phyloP scores from a whole-genome alignment of 345 rosid genomes.

The Rubroshorea leprosula region DNA sequence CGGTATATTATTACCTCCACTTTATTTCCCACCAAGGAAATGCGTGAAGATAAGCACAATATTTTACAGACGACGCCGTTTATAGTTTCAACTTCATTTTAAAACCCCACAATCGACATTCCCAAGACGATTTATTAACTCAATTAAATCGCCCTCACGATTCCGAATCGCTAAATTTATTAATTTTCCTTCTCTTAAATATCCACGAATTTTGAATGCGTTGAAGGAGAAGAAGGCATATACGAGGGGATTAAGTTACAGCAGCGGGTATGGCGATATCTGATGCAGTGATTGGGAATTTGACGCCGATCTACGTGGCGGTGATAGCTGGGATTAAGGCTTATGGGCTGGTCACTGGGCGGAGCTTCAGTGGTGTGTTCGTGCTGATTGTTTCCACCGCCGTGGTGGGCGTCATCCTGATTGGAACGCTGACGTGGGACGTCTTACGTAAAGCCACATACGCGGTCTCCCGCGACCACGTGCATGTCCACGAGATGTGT shows the following conservation, averaged over 20 bases:
- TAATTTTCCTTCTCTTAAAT: slow-evolving; percentile 7
- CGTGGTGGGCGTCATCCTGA: slow-evolving; percentile 51
- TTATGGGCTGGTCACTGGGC: slow-evolving; percentile 52
- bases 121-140: slow-evolving; percentile 11
- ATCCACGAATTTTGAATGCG: background rate
- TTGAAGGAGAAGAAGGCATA: too few relatives aligned
- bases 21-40: background rate
- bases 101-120: slow-evolving; percentile 15
- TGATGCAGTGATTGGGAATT: slow-evolving; percentile 74
- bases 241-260: background rate
- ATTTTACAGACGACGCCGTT: background rate
- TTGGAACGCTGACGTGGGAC: slow-evolving; percentile 86
- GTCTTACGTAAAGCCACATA: slow-evolving; percentile 69
- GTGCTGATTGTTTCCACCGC: slow-evolving; percentile 61
- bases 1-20: slow-evolving; percentile 4
- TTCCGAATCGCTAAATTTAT: background rate
- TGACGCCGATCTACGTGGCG: slow-evolving; percentile 79
- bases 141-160: background rate
- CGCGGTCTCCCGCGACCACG: slow-evolving; percentile 56
- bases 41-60: slow-evolving; percentile 16
- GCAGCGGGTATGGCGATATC: slow-evolving; percentile 56
- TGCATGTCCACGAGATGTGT: slow-evolving; percentile 56
- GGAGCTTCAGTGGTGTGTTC: slow-evolving; percentile 61
- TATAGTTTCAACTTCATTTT: background rate
- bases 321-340: slow-evolving; percentile 69